phyloP scores from a whole-genome alignment of 2,329 filamentous ascomycete species.

The Fusarium sp. region DNA sequence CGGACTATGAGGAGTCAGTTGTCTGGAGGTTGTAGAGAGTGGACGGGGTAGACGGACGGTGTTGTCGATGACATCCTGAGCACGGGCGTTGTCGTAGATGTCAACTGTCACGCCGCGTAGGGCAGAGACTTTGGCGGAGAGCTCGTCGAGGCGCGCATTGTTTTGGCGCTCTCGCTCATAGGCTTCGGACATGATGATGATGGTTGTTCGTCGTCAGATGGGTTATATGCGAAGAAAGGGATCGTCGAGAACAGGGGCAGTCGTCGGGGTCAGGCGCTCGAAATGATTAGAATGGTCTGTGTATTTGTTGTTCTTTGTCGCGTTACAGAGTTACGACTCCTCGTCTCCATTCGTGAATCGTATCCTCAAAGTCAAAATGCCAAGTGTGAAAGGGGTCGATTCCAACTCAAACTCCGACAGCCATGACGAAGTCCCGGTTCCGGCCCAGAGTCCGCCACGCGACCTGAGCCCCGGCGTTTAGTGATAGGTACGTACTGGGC shows the following conservation, averaged over 20 bases:
- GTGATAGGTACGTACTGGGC: conserved; percentile 26
- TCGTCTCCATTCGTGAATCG: neutral
- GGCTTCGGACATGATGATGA: conserved; percentile 76
- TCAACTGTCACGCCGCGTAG: conserved; percentile 95
- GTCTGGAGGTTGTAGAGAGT: neutral
- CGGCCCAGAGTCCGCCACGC: conserved; percentile 32
- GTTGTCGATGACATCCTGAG: conserved; percentile 89
- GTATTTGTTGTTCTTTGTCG: conserved; percentile 7
- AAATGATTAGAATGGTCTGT: neutral
- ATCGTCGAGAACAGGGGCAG: conserved; percentile 18
- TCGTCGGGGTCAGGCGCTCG: neutral
- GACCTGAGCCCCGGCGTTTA: neutral
- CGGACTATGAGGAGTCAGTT: conserved; percentile 68
- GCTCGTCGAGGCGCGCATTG: conserved; percentile 92
- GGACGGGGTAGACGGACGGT: conserved; percentile 71
- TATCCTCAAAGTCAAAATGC: conserved; percentile 8
- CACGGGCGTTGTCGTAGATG: conserved; percentile 95
- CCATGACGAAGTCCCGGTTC: conserved; percentile 36
- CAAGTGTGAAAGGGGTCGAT: conserved; percentile 40
- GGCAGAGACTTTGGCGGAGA: conserved; percentile 90
- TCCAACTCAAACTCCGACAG: conserved; percentile 21
- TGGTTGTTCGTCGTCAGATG: neutral
- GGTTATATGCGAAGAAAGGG: neutral
- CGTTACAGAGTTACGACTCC: neutral
- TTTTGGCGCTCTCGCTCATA: conserved; percentile 92